phyloP scores from a whole-genome alignment of 164 flowering plant species.

The Stephania yunnanensis region DNA sequence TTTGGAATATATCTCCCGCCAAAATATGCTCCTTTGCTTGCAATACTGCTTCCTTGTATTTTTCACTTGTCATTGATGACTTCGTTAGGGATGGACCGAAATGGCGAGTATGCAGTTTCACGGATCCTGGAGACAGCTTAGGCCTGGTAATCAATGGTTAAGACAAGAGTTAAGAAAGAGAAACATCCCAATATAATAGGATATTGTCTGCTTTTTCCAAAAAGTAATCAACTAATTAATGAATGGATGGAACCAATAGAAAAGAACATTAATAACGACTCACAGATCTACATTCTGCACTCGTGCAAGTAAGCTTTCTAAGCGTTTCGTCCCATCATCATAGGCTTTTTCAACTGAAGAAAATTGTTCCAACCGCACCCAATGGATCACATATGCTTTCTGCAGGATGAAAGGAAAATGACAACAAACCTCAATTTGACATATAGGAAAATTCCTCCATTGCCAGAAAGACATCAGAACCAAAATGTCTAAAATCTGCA shows the following conservation, averaged over 20 bases:
- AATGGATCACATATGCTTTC: conserved; percentile 86
- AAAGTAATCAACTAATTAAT: background rate
- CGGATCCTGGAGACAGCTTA: conserved; percentile 62
- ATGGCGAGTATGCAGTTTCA: conserved; percentile 43
- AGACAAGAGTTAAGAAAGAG: conserved; percentile 2
- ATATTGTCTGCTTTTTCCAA: background rate
- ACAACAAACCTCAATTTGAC: conserved; percentile 4
- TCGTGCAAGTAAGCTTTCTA: conserved; percentile 54
- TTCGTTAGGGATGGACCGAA: conserved; percentile 59
- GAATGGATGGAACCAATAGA: background rate
- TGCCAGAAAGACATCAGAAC: conserved; percentile 1
- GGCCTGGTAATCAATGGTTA: conserved; percentile 45
- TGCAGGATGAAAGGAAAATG: conserved; percentile 24
- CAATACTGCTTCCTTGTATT: conserved; percentile 66
- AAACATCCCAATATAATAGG: background rate
- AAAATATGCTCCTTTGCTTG: conserved; percentile 85
- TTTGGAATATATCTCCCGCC: conserved; percentile 95
- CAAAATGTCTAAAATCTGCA: background rate
- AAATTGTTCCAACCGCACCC: conserved; percentile 72
- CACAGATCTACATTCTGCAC: conserved; percentile 69
- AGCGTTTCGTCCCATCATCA: conserved; percentile 56
- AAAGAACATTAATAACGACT: conserved; percentile 25
- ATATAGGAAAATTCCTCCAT: background rate
- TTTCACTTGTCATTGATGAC: conserved; percentile 72
- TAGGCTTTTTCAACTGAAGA: conserved; percentile 65